These are phyloP conservation scores for Xerophyta viscosa DNA, from an alignment of 106 monocot species.

Conservation along the genomic window DNA sequence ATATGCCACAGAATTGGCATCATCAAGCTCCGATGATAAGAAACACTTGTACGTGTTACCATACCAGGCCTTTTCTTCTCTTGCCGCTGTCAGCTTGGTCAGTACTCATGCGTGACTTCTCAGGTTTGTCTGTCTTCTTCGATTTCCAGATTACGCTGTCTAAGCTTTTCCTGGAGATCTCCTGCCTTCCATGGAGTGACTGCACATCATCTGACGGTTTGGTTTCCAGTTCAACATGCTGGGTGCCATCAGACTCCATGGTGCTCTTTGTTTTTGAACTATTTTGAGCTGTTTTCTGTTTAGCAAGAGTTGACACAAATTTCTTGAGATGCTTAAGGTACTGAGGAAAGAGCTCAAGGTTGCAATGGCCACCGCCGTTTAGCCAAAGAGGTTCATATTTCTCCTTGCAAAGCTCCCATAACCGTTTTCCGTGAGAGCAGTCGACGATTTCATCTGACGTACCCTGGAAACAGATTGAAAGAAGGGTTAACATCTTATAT, in stretches of 20 bases:
- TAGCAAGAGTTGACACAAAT: constrained; percentile 1
- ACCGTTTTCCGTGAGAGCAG: constrained; percentile 65
- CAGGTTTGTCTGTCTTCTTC: neutral
- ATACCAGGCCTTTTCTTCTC: neutral
- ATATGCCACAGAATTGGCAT: no score
- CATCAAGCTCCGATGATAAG: no score
- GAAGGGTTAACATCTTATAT: neutral
- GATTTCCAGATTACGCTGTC: neutral
- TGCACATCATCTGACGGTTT: neutral
- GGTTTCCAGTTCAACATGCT: neutral
- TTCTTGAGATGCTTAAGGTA: constrained; percentile 56
- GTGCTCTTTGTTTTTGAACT: neutral
- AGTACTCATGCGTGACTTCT: neutral
- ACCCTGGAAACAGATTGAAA: constrained; percentile 31
- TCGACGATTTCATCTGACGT: constrained; percentile 63
- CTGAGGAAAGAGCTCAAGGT: constrained; percentile 53
- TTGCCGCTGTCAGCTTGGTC: constrained; percentile 1
- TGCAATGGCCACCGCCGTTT: constrained; percentile 59
- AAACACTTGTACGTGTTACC: no score
- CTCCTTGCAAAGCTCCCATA: constrained; percentile 55
- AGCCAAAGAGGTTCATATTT: constrained; percentile 85
- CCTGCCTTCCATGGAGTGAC: neutral
- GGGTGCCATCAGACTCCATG: neutral
- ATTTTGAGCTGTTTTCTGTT: neutral
- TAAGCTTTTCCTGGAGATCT: constrained; percentile 5